Evolutionary conservation across 1,284 basidiomycete genomes (phyloP), one percentile per base, ranked within the genome.

Genomic region (Cutaneotrichosporon sp.): DNA sequence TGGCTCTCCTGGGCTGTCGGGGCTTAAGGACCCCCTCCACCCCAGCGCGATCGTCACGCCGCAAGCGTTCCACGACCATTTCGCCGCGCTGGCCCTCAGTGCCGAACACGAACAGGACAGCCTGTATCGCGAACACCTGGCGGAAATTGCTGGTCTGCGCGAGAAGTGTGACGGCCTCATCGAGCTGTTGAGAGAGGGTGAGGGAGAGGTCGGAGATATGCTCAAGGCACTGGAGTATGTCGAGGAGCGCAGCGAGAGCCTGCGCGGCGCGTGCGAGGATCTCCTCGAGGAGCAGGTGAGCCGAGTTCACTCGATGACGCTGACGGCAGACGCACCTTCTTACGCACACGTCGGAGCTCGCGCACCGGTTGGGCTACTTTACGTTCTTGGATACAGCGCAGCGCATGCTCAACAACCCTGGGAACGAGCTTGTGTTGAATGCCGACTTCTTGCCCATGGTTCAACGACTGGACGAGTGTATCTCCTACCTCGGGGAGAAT

Each of bases 51-150:
- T 97, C 39, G 81, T 85, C 57, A 92, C 89, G 0, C 85, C 90
- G 0, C 89, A 96, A 64, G 88, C 93, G 62, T 94, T 96, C 74
- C 90, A 92, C 66, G 92, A 96, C 75, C 94, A 90, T 85, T 92
- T 91, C 70, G 81, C 87, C 0, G 79, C 86, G 34, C 84, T 96
- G 46, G 90, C 94, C 59, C 80, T 87, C 17, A 86, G 86, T 1
- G 88, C 94, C 27, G 86, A 90, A 12, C 88, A 90, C 65, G 88
- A 87, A 57, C 91, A 94, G 66, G 92, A 96, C 66, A 83, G 87
- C 4, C 85, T 91, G 65, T 94, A 93, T 69, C 81, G 88, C 33
- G 83, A 85, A 1, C 88, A 94, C 70, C 80, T 92, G 19, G 81
- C 82, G 5, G 82, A 82, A 57, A 82, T 96, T 14, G 77, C 82